Conservation (phyloP, 2,329 filamentous ascomycete species). For the Claviceps quebecensis region DNA sequence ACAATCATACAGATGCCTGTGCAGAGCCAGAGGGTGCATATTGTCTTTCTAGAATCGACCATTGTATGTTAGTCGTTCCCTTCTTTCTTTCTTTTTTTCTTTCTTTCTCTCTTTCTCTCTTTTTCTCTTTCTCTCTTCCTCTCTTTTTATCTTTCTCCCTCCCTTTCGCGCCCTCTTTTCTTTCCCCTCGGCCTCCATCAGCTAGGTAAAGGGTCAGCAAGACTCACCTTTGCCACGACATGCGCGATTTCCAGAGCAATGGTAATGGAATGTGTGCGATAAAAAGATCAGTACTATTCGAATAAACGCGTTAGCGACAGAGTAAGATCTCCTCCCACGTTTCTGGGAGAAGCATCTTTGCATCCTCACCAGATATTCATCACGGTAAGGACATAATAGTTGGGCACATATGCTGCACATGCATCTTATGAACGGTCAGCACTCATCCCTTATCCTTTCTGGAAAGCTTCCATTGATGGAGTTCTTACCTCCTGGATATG, state of each 20-base stretch:
- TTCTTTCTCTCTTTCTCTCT: not conserved
- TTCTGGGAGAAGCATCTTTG: not conserved
- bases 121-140: no score
- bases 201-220: no score
- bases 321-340: no score
- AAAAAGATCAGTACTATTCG: constrained; percentile 22
- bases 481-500: constrained; percentile 25
- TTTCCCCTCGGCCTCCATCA: not conserved
- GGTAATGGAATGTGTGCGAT: constrained; percentile 27
- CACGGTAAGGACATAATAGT: not conserved
- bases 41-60: constrained; percentile 15
- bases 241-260: constrained; percentile 24
- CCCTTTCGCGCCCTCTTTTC: not conserved
- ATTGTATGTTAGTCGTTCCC: not conserved
- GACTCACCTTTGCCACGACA: constrained; percentile 11
- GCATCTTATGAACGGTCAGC: not conserved
- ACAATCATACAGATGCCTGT: constrained; percentile 26
- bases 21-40: constrained; percentile 25
- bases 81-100: no score
- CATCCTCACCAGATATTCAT: not conserved
- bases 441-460: not conserved
- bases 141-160: not conserved
- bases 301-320: not conserved
- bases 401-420: not conserved
- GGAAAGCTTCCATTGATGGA: no score